Conservation (phyloP, 805 yeast species). For the Cyberlindnera mycetangii region DNA sequence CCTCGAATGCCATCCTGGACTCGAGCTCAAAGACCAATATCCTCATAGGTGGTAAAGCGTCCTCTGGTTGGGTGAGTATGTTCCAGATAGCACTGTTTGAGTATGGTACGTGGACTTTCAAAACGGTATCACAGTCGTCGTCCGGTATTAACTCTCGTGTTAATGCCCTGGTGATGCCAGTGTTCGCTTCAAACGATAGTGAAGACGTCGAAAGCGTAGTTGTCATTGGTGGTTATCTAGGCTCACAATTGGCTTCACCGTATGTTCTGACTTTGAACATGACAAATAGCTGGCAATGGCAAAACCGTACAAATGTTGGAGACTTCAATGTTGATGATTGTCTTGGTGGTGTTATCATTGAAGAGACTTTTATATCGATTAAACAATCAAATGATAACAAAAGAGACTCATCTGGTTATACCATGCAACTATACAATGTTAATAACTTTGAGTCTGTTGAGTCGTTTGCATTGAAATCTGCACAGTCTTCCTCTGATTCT, state of each 20-base stretch:
- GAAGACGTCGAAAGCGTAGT: constrained; percentile 35
- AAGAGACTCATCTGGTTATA: constrained; percentile 26
- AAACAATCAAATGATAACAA: constrained; percentile 27
- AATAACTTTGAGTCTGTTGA: constrained; percentile 33
- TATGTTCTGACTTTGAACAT: constrained; percentile 22
- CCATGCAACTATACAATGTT: constrained; percentile 41
- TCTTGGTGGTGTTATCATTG: constrained; percentile 50
- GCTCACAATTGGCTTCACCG: constrained; percentile 41
- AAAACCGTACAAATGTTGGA: constrained; percentile 23
- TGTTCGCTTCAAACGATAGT: constrained; percentile 32
- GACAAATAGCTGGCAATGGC: constrained; percentile 25
- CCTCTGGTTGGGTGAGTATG: constrained; percentile 67
- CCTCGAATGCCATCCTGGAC: constrained; percentile 36
- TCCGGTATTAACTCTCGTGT: constrained; percentile 49
- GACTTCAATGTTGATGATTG: constrained; percentile 29
- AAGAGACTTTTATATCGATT: constrained; percentile 47
- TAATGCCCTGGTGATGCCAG: constrained; percentile 51
- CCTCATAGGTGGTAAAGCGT: constrained; percentile 64
- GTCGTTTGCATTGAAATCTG: neutral
- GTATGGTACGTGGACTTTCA: constrained; percentile 65
- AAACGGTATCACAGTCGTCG: constrained; percentile 32
- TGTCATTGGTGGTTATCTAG: constrained; percentile 59
- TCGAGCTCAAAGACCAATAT: constrained; percentile 46
- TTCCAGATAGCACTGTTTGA: constrained; percentile 74
- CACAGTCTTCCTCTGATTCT: neutral